Base-by-base conservation (phyloP, 1,139 yeast genomes). In the Debaryomyces nepalensis region DNA sequence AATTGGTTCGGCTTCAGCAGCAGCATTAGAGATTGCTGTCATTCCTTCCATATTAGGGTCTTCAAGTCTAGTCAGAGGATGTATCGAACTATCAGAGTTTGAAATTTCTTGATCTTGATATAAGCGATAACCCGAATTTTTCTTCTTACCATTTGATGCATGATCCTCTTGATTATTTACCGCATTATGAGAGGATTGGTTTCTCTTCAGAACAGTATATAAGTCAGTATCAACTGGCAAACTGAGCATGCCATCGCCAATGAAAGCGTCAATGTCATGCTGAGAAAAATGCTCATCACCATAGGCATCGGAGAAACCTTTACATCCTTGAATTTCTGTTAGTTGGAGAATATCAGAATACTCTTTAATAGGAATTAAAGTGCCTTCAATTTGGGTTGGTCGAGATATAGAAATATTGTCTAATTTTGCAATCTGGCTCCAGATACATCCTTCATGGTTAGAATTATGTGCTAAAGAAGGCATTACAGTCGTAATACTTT, bases 181-280 rank as follows among this genome's bases (percentile, higher is more conserved):
- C 19, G n/a, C 5, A 24, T 34, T 24, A 34, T 10, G n/a, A 18
- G 2, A 4, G 3, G 24, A 18, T 2, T 23, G 16, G 24, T 7
- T 14, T n/a, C 22, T 19, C 18, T 41, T 36, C 11, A 18, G 9
- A n/a, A 41, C 27, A 1, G 33, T 35, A 33, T 41, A 46, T 10
- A 18, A 26, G 16, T 32, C 26, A 5, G 40, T 15, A 26, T 42
- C 42, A 1, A 37, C n/a, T 7, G 47, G 39, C n/a, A 23, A 21
- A 11, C 42, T 31, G 14, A 41, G 35, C 44, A 44, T 44, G 8
- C 32, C 23, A 15, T 26, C 18, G 3, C 32, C 19, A n/a, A 34
- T 42, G 3, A 40, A 40, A 4, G 49, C 44, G 38, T 46, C 49
- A 10, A 31, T 42, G 29, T 46, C 49, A 19, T 46, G 49, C 8